Evolutionary conservation across 805 yeast species (phyloP).

Genomic region (Saccharomyces paradoxus): DNA sequence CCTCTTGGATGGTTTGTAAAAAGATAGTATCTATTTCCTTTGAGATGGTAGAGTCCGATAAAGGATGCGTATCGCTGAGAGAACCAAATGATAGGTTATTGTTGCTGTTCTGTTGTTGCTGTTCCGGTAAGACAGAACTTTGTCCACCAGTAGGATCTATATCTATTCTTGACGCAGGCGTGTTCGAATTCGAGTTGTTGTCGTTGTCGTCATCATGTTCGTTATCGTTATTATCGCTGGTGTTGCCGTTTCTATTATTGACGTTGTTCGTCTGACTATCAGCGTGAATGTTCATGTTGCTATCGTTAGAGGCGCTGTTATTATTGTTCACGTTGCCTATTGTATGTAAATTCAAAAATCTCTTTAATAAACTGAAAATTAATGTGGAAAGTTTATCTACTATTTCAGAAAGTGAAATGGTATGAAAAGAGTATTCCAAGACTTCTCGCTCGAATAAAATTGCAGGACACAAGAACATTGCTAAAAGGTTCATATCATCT

Average conservation of each 20-base stretch:
- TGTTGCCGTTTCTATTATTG: not conserved
- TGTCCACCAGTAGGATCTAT: not conserved
- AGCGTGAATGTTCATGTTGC: not conserved
- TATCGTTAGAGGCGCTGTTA: not conserved
- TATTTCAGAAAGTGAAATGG: constrained; percentile 14
- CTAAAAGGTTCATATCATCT: constrained; percentile 11
- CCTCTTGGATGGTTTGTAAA: constrained; percentile 8
- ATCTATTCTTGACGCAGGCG: not conserved
- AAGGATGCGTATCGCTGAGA: not conserved
- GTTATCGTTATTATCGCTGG: not conserved
- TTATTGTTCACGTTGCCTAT: not conserved
- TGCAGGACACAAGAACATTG: constrained; percentile 14
- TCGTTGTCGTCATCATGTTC: not conserved
- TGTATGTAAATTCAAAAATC: constrained; percentile 5
- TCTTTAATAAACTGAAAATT: constrained; percentile 3
- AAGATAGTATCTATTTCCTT: constrained; percentile 2
- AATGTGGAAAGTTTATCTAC: constrained; percentile 9
- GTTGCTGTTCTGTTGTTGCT: not conserved
- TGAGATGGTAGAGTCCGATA: not conserved
- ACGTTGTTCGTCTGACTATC: not conserved
- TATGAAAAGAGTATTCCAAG: constrained; percentile 10
- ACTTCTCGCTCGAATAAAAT: constrained; percentile 14
- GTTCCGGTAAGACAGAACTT: not conserved
- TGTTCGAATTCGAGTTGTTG: not conserved
- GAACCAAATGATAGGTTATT: not conserved